phyloP scores from a whole-genome alignment of 306 rosid species.

The Begonia loranthoides region DNA sequence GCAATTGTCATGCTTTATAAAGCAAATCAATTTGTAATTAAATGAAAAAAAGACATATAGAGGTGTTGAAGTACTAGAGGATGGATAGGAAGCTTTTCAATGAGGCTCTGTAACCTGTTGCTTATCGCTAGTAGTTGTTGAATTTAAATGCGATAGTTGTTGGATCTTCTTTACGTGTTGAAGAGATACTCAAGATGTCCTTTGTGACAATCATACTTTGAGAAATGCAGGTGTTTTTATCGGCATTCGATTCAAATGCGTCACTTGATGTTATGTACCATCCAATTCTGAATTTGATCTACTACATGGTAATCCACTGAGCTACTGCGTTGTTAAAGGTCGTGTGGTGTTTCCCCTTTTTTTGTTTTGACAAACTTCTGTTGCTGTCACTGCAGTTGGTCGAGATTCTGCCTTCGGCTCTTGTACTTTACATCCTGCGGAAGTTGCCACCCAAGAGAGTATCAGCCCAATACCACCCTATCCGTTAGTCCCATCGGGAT shows the following conservation, averaged over 20 bases:
- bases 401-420: constrained; percentile 86
- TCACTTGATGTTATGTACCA: constrained; percentile 73
- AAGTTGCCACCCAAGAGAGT: constrained; percentile 89
- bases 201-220: too few relatives aligned
- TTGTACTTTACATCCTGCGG: constrained; percentile 83
- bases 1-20: too few relatives aligned
- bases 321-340: not conserved
- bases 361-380: constrained; percentile 8
- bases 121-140: too few relatives aligned
- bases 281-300: constrained; percentile 53
- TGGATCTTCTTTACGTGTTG: too few relatives aligned
- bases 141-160: too few relatives aligned
- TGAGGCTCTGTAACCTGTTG: too few relatives aligned
- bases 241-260: constrained; percentile 62
- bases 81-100: too few relatives aligned
- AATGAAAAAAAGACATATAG: too few relatives aligned
- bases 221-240: constrained; percentile 53
- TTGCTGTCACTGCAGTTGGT: constrained; percentile 39
- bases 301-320: constrained; percentile 54
- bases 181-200: too few relatives aligned
- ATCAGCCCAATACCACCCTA: constrained; percentile 83
- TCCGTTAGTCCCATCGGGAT: constrained; percentile 23
- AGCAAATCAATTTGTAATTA: too few relatives aligned
- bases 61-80: too few relatives aligned
- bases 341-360: constrained; percentile 6